Base-by-base conservation (phyloP, 768 basidiomycete genomes). In the Serpula lacrymans region DNA sequence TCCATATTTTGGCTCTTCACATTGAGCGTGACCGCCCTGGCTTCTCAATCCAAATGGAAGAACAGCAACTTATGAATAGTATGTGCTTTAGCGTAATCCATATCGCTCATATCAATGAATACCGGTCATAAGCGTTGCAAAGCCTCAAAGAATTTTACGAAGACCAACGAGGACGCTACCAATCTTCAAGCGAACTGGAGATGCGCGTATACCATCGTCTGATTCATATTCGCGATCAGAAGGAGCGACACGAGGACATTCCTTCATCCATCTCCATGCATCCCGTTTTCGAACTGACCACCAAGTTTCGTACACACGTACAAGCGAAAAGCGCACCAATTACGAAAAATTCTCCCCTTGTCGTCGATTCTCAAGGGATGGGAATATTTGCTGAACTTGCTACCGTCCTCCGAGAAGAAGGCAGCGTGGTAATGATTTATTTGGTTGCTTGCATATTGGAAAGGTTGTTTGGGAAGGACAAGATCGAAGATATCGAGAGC, bases 131-230 rank as follows among this genome's bases (percentile, higher is more conserved):
- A 98, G 94, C 92, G 12, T 73, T 97, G 26, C 89, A 90, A 59
- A 90, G 86, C 52, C 72, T 98, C 41, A 92, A 90, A 60, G 88
- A 97, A 55, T 93, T 91, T 52, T 95, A 96, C 55, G 82, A 88
- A 48, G 94, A 96, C 53, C 82, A 88, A 42, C 71, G 79, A 1
- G 74, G 70, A 7, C 63, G 67, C 29, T 83, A 84, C 45, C 65
- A 81, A 51, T 86, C 85, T 8, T 80, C 85, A 0, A 87, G 85
- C 27, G 94, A 98, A 55, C 76, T 97, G 33, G 95, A 99, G 62
- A 96, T 99, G 82, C 82, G 90, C 23, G 82, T 96, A 1, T 99
- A 97, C 63, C 89, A 94, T 56, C 81, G 94, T 34, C 78, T 98
- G 22, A 84, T 88, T 21, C 91, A 96, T 53, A 84, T 97, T 31